Base-by-base conservation (phyloP, 2,329 filamentous ascomycete species). In the Trichoderma koningiopsis region DNA sequence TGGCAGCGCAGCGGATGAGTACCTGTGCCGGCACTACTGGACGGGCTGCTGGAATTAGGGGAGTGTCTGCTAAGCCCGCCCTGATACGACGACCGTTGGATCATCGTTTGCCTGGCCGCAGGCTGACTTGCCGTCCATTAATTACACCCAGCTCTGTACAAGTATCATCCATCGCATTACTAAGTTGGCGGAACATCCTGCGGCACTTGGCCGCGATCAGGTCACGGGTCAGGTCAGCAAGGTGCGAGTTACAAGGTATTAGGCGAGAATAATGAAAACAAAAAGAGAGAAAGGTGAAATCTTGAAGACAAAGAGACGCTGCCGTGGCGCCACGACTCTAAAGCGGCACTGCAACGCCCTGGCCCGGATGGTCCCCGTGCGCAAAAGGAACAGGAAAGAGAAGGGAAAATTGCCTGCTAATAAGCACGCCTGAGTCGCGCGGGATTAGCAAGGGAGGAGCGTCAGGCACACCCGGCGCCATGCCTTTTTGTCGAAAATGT, bases 401-500 rank as follows among this genome's bases (percentile, higher is more conserved):
- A 58, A 59, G 11, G 47, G n/a, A 58, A 52, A 37, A 19, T 13
- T 22, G 16, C 40, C 40, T 43, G 40, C 40, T 43, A 43, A 43
- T 43, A 43, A 43, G 40, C 40, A 56, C 35, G 31, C 49, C 68
- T 62, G 63, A 67, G 29, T 67, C 58, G 58, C 58, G 49, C 63
- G 63, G 63, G 68, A 67, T 64, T 60, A 53, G 52, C 63, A 66
- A 66, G 63, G 57, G 56, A 68, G 56, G n/a, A 10, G 49, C 47
- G 40, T 62, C 63, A 70, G 68, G 68, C 68, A 70, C 68, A 70
- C 58, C 52, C 57, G 56, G 29, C 68, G 62, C 68, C 62, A 56
- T 66, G 68, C 63, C 47, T 16, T 22, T 35, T 64, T 64, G 33
- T 43, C 19, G 40, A 43, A 43, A 43, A 8, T 43, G 40, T 43